Evolutionary conservation across 257 asterid genomes (phyloP), one percentile per base, ranked within the genome.

Genomic region (Nicotiana undulata): DNA sequence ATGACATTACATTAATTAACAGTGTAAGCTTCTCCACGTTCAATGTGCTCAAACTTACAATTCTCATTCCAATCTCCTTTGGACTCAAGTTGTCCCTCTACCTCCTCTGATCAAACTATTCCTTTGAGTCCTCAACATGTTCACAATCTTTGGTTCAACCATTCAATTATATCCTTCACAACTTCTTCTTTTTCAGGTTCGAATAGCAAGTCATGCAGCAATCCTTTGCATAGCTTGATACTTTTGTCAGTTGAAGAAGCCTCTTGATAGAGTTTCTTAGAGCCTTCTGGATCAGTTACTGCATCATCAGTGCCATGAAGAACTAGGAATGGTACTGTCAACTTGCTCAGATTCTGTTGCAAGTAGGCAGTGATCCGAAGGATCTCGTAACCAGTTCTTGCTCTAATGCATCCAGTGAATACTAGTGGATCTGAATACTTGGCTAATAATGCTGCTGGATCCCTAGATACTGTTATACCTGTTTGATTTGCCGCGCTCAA

Each of bases 401-500:
- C 18, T 13, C 55, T 49, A 49, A 49, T 49, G 17, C 17, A 49
- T 49, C 55, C 55, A 49, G 55, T 49, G 55, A 49, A 49, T 49
- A 49, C 55, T 49, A 12, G 55, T 49, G 55, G 55, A 49, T 49
- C 99, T 0, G 98, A 95, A 74, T 95, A 95, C 81, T 95, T 95
- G 1, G 96, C 97, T n/a, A 84, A 44, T 29, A 95, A 83, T 53
- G 99, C 98, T 34, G 87, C 89, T 5, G 97, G 97, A 85, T 94
- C 98, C 82, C 97, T 81, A 6, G 95, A 91, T 18, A 94, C 98
- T 20, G 78, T 85, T 0, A 32, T 40, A 6, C 97, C 97, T 85
- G 76, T 82, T 85, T 94, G 92, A 92, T 92, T 95, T 84, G 97
- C 99, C 64, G 99, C 97, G 29, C 96, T 92, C 81, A 94, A 82